Conservation (phyloP, 2,329 filamentous ascomycete genomes). For the Xylaria sp. region DNA sequence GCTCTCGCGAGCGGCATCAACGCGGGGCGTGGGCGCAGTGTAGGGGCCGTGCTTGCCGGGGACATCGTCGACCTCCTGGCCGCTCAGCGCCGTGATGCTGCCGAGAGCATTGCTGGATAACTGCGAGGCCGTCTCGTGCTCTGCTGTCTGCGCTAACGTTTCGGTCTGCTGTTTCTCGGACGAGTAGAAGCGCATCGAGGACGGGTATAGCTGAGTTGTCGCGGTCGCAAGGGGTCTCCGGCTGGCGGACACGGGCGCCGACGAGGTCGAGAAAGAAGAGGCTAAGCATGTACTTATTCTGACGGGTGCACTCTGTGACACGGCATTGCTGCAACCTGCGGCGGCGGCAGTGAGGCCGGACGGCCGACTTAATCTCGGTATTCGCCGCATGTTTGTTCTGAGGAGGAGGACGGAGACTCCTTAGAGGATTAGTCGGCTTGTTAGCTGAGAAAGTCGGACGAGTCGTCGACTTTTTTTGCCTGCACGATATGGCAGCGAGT, state of each 20-base stretch:
- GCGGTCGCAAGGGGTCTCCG: background rate
- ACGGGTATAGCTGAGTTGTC: background rate
- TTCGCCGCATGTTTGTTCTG: constrained; percentile 27
- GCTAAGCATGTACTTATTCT: background rate
- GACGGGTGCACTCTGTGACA: background rate
- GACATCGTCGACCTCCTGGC: background rate
- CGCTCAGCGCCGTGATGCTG: background rate
- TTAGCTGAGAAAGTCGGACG: background rate
- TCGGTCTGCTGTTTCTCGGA: constrained; percentile 10
- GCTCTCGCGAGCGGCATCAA: constrained; percentile 28
- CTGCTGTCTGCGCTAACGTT: background rate
- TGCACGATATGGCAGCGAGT: background rate
- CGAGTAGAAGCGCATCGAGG: constrained; percentile 26
- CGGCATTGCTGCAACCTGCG: background rate
- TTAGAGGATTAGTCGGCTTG: background rate
- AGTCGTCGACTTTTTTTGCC: background rate
- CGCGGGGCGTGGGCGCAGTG: constrained; percentile 21
- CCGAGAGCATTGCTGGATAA: background rate
- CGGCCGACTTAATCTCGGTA: constrained; percentile 28
- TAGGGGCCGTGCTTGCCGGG: constrained; percentile 5
- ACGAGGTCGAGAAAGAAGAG: constrained; percentile 12
- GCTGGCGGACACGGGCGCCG: background rate
- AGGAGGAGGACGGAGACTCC: background rate
- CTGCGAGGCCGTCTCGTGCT: background rate
- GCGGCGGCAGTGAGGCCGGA: constrained; percentile 19